Conservation (phyloP, 768 basidiomycete genomes). For the Pleurotus pulmonarius region DNA sequence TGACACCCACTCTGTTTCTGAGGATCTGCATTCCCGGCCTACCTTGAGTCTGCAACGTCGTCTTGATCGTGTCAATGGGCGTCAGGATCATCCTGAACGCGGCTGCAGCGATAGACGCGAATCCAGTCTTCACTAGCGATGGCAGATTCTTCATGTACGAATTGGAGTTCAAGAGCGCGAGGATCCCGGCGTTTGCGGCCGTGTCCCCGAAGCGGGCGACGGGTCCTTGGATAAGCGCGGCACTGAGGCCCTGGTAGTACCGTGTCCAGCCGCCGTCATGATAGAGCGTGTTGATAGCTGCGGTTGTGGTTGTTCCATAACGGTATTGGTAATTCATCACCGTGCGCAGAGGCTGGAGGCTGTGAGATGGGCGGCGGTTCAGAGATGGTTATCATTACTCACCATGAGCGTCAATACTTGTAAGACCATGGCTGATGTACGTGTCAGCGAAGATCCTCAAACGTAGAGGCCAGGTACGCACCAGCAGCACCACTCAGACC, state of each 20-base stretch:
- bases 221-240: constrained; percentile 86
- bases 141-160: constrained; percentile 65
- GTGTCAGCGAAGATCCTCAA: neutral
- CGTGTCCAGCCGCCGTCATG: constrained; percentile 76
- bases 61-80: constrained; percentile 93
- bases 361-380: neutral
- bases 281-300: constrained; percentile 65
- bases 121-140: constrained; percentile 66
- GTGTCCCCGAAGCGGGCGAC: constrained; percentile 91
- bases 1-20: constrained; percentile 49
- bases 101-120: constrained; percentile 77
- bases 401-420: constrained; percentile 90
- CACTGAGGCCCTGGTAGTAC: constrained; percentile 84
- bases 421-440: constrained; percentile 75
- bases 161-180: constrained; percentile 80
- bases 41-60: constrained; percentile 92
- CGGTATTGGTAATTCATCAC: constrained; percentile 97
- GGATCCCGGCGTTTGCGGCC: constrained; percentile 88
- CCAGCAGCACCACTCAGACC: constrained; percentile 88
- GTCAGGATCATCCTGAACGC: constrained; percentile 88
- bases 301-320: constrained; percentile 73
- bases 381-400: neutral
- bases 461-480: constrained; percentile 21
- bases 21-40: constrained; percentile 64
- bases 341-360: constrained; percentile 76